Base-by-base conservation (phyloP, 208 protist genomes). In the Porcisia hertigi region DNA sequence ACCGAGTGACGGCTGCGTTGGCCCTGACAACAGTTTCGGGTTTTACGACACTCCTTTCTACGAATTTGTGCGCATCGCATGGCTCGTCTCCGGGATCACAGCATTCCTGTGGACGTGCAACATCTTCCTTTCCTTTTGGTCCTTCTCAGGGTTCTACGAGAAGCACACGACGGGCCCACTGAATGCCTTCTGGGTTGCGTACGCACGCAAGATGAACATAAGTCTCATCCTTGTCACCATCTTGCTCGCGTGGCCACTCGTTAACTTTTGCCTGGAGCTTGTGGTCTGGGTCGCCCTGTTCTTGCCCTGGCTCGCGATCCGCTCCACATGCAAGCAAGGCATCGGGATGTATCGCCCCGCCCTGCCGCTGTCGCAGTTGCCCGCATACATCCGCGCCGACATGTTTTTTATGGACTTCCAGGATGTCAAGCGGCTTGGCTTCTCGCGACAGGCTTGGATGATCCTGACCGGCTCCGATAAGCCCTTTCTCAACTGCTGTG, bases 341-440 rank as follows among this genome's bases (percentile, higher is more conserved):
- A 88, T 96, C 55, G 77, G 80, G 45, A 81, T 83, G 69, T 86
- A 90, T 67, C 92, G 92, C 34, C 92, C 92, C 9, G 82, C 81
- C 16, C 79, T 96, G 75, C 90, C 88, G 30, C 75, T 89, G 16
- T 79, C 86, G 62, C 59, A 96, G 77, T 70, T 95, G 62, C 92
- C 92, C n/a, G 86, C 86, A 43, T 94, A 81, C 69, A 92, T 96
- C 55, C 87, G 92, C 6, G 81, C 85, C 12, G 92, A 96, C 74
- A 94, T 94, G 92, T 96, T 95, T 79, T 94, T 96, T 80, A 94
- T 90, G 84, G 92, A 96, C 71, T 91, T 93, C 66, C 77, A 88
- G 23, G 88, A 95, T 53, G 34, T 93, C 3, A 86, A 86, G 80
- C 88, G 92, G 8, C 69, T 92, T 5, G 92, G 92, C 39, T 94